Evolutionary conservation across 148 eudicot genomes (phyloP).

Genomic region (Linanthus parryae): DNA sequence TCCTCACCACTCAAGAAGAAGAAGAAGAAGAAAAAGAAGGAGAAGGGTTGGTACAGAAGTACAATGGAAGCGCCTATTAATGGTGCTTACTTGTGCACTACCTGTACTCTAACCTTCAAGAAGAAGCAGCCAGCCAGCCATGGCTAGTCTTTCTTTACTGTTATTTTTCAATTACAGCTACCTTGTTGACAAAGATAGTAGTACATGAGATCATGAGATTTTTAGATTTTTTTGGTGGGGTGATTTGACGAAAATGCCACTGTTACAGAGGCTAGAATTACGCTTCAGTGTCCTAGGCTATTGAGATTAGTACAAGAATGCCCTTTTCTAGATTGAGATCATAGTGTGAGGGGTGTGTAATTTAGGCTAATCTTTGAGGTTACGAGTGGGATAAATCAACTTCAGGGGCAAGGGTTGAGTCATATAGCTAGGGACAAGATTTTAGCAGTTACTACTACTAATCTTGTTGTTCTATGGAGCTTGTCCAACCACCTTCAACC

Average conservation of each 20-base stretch:
- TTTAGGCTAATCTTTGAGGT: not conserved
- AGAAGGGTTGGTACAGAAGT: conserved; percentile 6
- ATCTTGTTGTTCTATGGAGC: conserved; percentile 7
- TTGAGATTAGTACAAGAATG: not conserved
- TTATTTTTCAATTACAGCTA: conserved; percentile 35
- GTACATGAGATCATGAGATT: too few species aligned
- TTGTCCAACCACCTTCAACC: conserved; percentile 46
- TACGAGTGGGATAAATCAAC: conserved; percentile 2
- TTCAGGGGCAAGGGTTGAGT: conserved; percentile 5
- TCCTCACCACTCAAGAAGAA: not conserved
- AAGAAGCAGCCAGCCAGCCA: conserved; percentile 30
- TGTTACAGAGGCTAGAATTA: not conserved
- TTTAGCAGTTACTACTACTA: too few species aligned
- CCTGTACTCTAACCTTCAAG: conserved; percentile 21
- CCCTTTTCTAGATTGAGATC: not conserved
- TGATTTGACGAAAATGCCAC: conserved; percentile 8
- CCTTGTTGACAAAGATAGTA: conserved; percentile 50
- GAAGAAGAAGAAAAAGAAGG: not conserved
- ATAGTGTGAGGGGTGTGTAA: not conserved
- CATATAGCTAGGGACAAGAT: too few species aligned
- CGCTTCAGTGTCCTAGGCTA: not conserved
- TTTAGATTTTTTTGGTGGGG: not conserved
- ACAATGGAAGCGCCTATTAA: conserved; percentile 12
- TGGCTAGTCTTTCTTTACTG: conserved; percentile 26
- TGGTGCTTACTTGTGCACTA: conserved; percentile 5